Base-by-base conservation (phyloP, 441 rosid genomes). In the Erodium chrysanthum region DNA sequence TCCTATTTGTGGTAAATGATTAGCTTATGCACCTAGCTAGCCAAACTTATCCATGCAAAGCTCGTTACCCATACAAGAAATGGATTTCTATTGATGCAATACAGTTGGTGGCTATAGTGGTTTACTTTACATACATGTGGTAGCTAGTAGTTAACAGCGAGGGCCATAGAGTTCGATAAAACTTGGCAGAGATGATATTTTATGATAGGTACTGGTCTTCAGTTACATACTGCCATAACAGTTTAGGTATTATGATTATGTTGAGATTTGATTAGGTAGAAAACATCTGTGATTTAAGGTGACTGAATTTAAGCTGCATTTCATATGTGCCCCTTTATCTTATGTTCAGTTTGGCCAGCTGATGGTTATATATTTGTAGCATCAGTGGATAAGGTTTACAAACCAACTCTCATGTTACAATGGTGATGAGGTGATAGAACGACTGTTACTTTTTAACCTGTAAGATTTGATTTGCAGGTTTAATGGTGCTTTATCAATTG, bases 401-500 rank as follows among this genome's bases (percentile, higher is more conserved):
- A 44, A 44, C 15, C 4, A 44, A 12, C 15, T 12, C 9, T 44
- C 52, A 44, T 44, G n/a, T 14, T 44, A 44, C 52, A 14, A 44
- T 44, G 15, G 52, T 44, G 35, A 31, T 31, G 35, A 31, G 3
- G 35, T 2, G 17, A 44, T 44, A 14, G 5, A 14, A 14, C 5
- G 4, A 48, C 29, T 9, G 15, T 63, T 42, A 31, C 12, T 64
- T 61, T 27, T 62, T 40, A 25, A 54, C 72, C 40, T 50, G 22
- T 10, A 61, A 73, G 15, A 48, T 2, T 21, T 20, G 60, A 18
- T 60, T 70, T 82, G 78, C 85, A 95, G 99, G 99, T 95, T 95
- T 76, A 84, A 88, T 75, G 95, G 95, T 74, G 96, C 98, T 62
- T 77, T 95, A 60, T 92, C 97, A 67, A 88, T 77, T 63, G 99